These are phyloP conservation scores for Trichoderma asperellum DNA, from an alignment of 2,329 filamentous ascomycete genomes.

Conservation along the genomic window DNA sequence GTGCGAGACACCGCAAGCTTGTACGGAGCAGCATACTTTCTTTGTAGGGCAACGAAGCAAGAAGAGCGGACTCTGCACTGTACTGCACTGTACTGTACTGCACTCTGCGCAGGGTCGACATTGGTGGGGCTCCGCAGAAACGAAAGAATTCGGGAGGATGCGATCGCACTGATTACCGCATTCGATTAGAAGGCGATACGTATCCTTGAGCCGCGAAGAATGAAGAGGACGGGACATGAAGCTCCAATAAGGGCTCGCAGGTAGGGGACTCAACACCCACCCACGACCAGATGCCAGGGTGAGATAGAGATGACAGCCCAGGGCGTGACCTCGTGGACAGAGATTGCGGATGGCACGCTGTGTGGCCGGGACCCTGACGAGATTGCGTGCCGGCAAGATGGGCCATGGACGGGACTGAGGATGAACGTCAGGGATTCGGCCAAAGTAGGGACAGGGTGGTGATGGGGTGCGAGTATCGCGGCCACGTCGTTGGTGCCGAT, in stretches of 20 bases:
- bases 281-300: conserved; percentile 7
- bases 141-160: neutral
- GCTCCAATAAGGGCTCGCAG: conserved; percentile 19
- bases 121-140: conserved; percentile 14
- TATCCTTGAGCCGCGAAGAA: conserved; percentile 22
- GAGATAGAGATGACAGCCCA: conserved; percentile 24
- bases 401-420: conserved; percentile 25
- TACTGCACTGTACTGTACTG: neutral
- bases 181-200: conserved; percentile 26
- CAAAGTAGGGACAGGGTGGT: conserved; percentile 3
- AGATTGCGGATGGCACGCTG: conserved; percentile 29
- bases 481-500: conserved; percentile 9
- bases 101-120: neutral
- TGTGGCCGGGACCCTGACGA: conserved; percentile 28
- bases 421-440: conserved; percentile 28
- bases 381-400: conserved; percentile 31
- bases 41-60: conserved; percentile 3
- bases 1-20: neutral
- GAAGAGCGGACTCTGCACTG: neutral
- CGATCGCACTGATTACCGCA: conserved; percentile 30
- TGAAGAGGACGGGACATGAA: conserved; percentile 5
- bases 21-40: neutral
- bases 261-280: conserved; percentile 9
- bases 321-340: conserved; percentile 29
- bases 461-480: conserved; percentile 22